Evolutionary conservation across 106 monocot species (phyloP), one percentile per base, ranked within the genome.

Genomic region (Ottelia alismoides): DNA sequence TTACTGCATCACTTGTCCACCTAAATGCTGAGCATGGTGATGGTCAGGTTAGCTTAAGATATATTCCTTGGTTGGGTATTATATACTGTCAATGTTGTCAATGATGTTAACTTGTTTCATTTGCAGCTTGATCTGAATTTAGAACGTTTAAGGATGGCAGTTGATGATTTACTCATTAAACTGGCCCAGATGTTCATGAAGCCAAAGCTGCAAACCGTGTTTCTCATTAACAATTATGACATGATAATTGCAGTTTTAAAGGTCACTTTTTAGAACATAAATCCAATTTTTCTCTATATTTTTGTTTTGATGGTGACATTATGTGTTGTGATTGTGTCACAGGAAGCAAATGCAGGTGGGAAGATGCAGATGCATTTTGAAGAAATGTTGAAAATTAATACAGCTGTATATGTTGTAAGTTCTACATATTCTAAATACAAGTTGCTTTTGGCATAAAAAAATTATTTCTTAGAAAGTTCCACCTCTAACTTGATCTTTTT

Each of bases 211-310:
- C 98, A 86, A 52, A 99, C 77, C 29, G 70, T 99, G 28, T 90
- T 99, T 64, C 85, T 90, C 23, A 99, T 99, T 68, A 98, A 99
- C 66, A 99, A 99, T 57, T 99, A 90, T 70, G 98, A 99, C 49
- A 85, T 90, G 82, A 99, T 74, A 52, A 99, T 99, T 75, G 51
- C 90, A 6, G 40, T 43, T 43, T 43, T 43, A 43, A 43, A 43
- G 40, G 40, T 43, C 6, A n/a, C n/a, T n/a, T n/a, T n/a, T n/a
- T n/a, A n/a, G n/a, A n/a, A n/a, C n/a, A n/a, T n/a, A n/a, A n/a
- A n/a, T n/a, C n/a, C n/a, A n/a, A n/a, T n/a, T n/a, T n/a, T n/a
- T n/a, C n/a, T n/a, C n/a, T n/a, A n/a, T n/a, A n/a, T n/a, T n/a
- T n/a, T n/a, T 31, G 74, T 96, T 60, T 55, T 96, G 45, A 96